Conservation (phyloP, 805 yeast genomes). For the Kregervanrija fluxuum region DNA sequence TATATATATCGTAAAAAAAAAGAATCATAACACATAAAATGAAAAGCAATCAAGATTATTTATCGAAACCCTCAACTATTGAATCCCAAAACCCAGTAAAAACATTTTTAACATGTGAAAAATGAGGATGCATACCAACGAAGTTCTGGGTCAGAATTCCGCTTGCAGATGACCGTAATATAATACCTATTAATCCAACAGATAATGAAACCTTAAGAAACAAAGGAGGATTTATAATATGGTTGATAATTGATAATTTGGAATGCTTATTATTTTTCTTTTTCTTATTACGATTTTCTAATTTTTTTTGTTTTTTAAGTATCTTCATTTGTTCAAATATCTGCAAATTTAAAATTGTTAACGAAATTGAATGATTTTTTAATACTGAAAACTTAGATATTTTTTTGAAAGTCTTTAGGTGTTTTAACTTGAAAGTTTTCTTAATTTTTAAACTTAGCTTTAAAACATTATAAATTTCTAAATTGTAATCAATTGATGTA, state of each 20-base stretch:
- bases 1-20: no score
- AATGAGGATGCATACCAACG: no score
- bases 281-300: no score
- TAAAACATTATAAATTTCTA: constrained; percentile 21
- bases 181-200: neutral
- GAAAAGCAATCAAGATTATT: no score
- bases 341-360: constrained; percentile 12
- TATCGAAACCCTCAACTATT: no score
- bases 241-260: neutral
- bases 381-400: constrained; percentile 18
- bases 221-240: neutral
- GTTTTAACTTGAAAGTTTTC: constrained; percentile 5
- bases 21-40: no score
- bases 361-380: constrained; percentile 6
- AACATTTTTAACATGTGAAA: no score
- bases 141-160: no score
- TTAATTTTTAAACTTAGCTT: constrained; percentile 13
- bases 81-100: no score
- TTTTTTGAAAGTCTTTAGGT: constrained; percentile 1
- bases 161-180: no score
- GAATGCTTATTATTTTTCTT: no score
- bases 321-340: constrained; percentile 8
- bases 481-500: constrained; percentile 16
- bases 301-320: constrained; percentile 3
- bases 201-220: constrained; percentile 1